These are phyloP conservation scores for Nakazawaea wickerhamii DNA, from an alignment of 805 yeast genomes.

Conservation along the genomic window DNA sequence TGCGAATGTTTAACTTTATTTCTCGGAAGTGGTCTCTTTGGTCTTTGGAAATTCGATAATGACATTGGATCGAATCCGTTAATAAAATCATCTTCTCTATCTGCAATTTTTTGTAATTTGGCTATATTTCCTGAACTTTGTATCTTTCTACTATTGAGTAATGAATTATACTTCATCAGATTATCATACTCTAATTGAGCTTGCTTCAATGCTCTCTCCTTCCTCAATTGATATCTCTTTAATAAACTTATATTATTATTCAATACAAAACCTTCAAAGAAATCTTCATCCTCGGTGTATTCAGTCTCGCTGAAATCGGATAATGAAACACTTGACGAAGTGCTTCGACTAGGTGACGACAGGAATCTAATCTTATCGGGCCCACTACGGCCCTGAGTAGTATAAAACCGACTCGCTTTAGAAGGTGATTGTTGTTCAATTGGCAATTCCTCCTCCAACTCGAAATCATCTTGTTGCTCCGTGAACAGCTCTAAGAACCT, in stretches of 20 bases:
- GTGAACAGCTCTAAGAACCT: neutral
- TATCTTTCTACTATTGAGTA: slow-evolving; percentile 6
- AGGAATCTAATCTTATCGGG: neutral
- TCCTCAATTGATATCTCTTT: slow-evolving; percentile 9
- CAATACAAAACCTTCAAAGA: slow-evolving; percentile 12
- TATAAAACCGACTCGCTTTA: neutral
- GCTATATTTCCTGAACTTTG: slow-evolving; percentile 6
- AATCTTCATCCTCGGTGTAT: slow-evolving; percentile 9
- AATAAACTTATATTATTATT: slow-evolving; percentile 11
- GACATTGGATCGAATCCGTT: slow-evolving; percentile 11
- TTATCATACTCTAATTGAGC: slow-evolving; percentile 12
- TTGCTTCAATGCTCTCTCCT: slow-evolving; percentile 9
- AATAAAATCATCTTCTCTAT: slow-evolving; percentile 10
- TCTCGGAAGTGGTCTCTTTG: slow-evolving; percentile 4
- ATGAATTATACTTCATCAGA: slow-evolving; percentile 10
- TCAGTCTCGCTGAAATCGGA: slow-evolving; percentile 10
- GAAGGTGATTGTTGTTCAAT: neutral
- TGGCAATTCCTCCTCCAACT: slow-evolving; percentile 19
- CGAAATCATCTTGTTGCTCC: slow-evolving; percentile 32
- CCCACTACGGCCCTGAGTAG: neutral
- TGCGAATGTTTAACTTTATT: slow-evolving; percentile 2
- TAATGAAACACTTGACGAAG: slow-evolving; percentile 6
- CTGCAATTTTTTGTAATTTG: neutral
- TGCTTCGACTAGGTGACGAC: slow-evolving; percentile 9
- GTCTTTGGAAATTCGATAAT: neutral